These are phyloP conservation scores for Lenzites betulinus DNA, from an alignment of 768 basidiomycete genomes.

Conservation along the genomic window DNA sequence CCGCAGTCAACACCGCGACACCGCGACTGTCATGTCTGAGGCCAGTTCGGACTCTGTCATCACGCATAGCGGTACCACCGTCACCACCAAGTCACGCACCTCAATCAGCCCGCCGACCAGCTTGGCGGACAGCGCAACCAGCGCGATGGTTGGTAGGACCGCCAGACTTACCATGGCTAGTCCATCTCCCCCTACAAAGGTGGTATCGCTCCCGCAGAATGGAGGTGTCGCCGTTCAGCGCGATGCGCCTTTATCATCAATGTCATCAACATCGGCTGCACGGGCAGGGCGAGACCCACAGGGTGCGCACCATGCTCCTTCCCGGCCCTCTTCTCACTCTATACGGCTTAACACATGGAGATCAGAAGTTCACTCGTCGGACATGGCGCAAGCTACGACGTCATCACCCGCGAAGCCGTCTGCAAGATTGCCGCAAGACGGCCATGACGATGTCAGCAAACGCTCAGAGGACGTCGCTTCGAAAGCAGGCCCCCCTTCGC, in stretches of 20 bases:
- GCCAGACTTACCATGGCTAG: constrained; percentile 17
- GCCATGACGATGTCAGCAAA: not conserved
- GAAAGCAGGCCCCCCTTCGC: constrained; percentile 5
- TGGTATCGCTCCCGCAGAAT: not conserved
- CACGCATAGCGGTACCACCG: not conserved
- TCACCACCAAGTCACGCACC: constrained; percentile 6
- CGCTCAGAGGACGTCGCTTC: not conserved
- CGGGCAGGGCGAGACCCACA: not conserved
- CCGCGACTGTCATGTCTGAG: constrained; percentile 9
- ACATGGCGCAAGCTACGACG: not conserved
- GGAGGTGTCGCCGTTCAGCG: not conserved
- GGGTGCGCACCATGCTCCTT: not conserved
- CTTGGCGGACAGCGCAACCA: constrained; percentile 22
- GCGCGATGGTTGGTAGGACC: constrained; percentile 20
- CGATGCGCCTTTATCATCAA: constrained; percentile 1
- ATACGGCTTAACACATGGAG: constrained; percentile 29
- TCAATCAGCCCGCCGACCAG: constrained; percentile 22
- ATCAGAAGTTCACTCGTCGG: constrained; percentile 22
- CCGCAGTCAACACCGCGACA: not conserved
- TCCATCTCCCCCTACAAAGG: constrained; percentile 6
- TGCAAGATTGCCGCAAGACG: not conserved
- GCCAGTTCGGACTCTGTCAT: constrained; percentile 18
- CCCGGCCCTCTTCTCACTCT: constrained; percentile 8
- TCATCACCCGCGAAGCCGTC: not conserved
- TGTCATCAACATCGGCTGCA: not conserved